phyloP scores from a whole-genome alignment of 176 grass and related monocot species.

The Tillandsia leiboldiana region DNA sequence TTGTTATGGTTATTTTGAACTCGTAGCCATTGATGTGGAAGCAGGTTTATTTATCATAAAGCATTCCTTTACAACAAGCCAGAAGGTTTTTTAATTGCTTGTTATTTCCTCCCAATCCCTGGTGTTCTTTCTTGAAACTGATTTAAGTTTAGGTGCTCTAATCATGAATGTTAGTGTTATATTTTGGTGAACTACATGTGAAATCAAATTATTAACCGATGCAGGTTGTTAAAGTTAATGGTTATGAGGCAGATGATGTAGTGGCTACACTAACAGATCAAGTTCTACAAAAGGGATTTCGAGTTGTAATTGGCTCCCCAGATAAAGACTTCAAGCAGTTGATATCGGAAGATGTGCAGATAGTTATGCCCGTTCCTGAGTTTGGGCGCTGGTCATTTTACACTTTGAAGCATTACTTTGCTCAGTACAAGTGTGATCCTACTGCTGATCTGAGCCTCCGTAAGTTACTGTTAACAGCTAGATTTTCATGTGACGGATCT shows the following conservation, averaged over 20 bases:
- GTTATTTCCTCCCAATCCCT: background rate
- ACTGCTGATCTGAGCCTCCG: slow-evolving; percentile 86
- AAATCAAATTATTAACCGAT: background rate
- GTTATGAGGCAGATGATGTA: slow-evolving; percentile 83
- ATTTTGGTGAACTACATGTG: background rate
- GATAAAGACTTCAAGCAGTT: slow-evolving; percentile 97
- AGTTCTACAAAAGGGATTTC: slow-evolving; percentile 47
- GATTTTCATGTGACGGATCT: background rate
- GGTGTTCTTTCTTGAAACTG: background rate
- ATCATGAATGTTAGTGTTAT: background rate
- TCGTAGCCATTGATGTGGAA: no score
- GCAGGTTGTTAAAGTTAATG: slow-evolving; percentile 74
- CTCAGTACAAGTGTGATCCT: slow-evolving; percentile 81
- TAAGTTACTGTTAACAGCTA: slow-evolving; percentile 35
- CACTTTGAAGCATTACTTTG: slow-evolving; percentile 69
- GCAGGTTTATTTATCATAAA: no score
- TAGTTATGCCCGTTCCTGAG: slow-evolving; percentile 79
- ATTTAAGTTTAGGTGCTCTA: background rate
- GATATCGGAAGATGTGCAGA: slow-evolving; percentile 79
- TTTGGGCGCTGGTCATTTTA: slow-evolving; percentile 90
- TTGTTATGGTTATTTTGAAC: no score
- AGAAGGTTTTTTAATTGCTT: background rate
- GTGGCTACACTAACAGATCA: slow-evolving; percentile 69
- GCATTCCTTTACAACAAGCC: no score
- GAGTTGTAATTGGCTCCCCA: slow-evolving; percentile 68